A percentile compares a stretch with the other conserved stretches of the same genome.
phyloP scores from a whole-genome alignment of 495 filamentous ascomycete species.

The Pseudotulostoma volvatum region DNA sequence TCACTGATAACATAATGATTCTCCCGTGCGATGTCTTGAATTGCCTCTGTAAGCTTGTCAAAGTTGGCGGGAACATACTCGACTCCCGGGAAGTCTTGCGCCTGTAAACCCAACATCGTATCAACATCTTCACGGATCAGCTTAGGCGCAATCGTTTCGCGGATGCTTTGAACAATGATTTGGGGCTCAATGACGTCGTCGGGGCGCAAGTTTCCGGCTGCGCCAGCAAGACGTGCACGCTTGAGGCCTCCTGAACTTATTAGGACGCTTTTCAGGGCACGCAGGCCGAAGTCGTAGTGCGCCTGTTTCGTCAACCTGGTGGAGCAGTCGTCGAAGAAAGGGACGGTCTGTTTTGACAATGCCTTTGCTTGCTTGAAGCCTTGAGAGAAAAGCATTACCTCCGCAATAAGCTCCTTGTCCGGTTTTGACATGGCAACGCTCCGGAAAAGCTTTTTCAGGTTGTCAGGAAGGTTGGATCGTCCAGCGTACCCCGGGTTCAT shows the following conservation, averaged over 20 bases:
- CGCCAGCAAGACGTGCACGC: constrained; percentile 53
- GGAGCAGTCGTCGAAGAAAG: constrained; percentile 89
- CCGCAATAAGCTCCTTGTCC: constrained; percentile 96
- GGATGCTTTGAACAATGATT: constrained; percentile 95
- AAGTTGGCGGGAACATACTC: constrained; percentile 82
- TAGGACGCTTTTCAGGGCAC: constrained; percentile 94
- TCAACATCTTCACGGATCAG: constrained; percentile 81
- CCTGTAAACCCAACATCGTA: constrained; percentile 71
- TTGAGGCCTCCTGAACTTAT: constrained; percentile 95
- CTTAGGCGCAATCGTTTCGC: constrained; percentile 96
- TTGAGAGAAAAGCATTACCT: constrained; percentile 99
- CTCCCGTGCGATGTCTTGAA: constrained; percentile 65
- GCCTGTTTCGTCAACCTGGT: constrained; percentile 78
- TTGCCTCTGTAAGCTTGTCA: constrained; percentile 59
- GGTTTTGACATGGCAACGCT: constrained; percentile 99
- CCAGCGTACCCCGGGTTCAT: constrained; percentile 99
- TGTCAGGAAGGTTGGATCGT: constrained; percentile 93
- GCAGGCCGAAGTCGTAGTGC: constrained; percentile 95
- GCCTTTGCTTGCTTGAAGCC: constrained; percentile 92
- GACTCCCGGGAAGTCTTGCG: constrained; percentile 77
- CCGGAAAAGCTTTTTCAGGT: constrained; percentile 96
- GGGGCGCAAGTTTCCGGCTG: constrained; percentile 39
- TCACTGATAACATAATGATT: constrained; percentile 77
- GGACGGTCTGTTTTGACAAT: constrained; percentile 84
- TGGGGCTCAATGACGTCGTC: constrained; percentile 81